Evolutionary conservation across 495 filamentous ascomycete genomes (phyloP), one percentile per base, ranked within the genome.

Genomic region (Elasticomyces elasticus): DNA sequence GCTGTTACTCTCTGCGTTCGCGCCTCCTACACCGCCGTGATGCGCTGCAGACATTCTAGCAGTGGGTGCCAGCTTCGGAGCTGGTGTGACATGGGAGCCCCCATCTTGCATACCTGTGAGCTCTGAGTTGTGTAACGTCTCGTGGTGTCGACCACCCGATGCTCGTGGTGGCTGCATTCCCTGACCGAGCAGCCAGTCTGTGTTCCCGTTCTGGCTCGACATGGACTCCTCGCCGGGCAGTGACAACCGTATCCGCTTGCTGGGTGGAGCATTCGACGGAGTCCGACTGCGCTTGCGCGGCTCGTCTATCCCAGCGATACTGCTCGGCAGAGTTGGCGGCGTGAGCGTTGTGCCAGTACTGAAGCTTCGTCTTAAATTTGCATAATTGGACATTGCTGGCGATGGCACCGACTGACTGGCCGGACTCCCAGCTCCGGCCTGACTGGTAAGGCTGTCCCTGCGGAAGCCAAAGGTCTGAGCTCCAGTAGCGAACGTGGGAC

Each of bases 111-210:
- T 9, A 6, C 17, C 12, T 43, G 40, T 19, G 7, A 45, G 24
- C 42, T 45, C 24, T 23, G 42, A 17, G 2, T 45, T 45, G 42
- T 10, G 31, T 37, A 37, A 45, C 24, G 3, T 40, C 19, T 19
- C 25, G 1, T 49, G 45, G 15, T 28, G 12, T 19, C 15, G 2
- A 19, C 2, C 13, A 24, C 17, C 33, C 45, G 24, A 15, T 49
- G n/a, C n/a, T 28, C 2, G 19, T 3, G 45, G 6, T 17, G 3
- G 24, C 24, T 45, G 19, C 20, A 31, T 19, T 17, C 25, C 25
- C n/a, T 49, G 45, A n/a, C 45, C n/a, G 3, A 49, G 45, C 24
- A 49, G 45, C 45, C 45, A 49, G 5, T 49, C 45, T 24, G 42
- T 45, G 17, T 31, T 49, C 9, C 5, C 7, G 15, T 24, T 25